A percentile compares a stretch with the other conserved stretches of the same genome.
Conservation (phyloP, 768 basidiomycete species). For the Suillus lakei region DNA sequence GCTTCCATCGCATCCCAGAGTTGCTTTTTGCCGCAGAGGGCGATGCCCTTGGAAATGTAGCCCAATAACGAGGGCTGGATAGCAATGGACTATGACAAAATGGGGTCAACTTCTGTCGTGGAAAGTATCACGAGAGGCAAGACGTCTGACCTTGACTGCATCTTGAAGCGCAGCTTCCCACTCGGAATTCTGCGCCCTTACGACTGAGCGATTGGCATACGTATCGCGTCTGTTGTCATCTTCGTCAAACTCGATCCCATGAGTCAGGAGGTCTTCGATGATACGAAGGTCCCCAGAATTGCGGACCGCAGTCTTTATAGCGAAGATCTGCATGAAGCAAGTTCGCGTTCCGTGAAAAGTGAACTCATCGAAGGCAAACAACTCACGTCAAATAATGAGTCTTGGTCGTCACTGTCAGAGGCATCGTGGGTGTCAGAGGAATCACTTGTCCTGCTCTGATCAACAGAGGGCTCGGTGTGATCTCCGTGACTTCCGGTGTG, state of each 20-base stretch:
- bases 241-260: background rate
- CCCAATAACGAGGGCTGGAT: slow-evolving; percentile 2
- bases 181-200: background rate
- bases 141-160: background rate
- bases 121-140: background rate
- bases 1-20: background rate
- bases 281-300: background rate
- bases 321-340: background rate
- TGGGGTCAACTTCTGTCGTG: background rate
- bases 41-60: background rate
- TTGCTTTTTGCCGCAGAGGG: background rate
- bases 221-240: background rate
- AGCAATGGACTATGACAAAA: background rate
- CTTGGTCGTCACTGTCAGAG: background rate
- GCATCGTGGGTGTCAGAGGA: background rate
- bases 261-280: background rate
- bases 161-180: background rate
- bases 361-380: background rate
- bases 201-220: background rate
- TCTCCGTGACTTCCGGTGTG: background rate
- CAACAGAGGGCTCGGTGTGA: background rate
- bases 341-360: background rate
- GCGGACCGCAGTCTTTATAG: background rate
- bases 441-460: background rate
- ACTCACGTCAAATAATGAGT: slow-evolving; percentile 1